These are phyloP conservation scores for Pyrenula massariospora DNA, from an alignment of 495 filamentous ascomycete genomes.

Conservation along the genomic window DNA sequence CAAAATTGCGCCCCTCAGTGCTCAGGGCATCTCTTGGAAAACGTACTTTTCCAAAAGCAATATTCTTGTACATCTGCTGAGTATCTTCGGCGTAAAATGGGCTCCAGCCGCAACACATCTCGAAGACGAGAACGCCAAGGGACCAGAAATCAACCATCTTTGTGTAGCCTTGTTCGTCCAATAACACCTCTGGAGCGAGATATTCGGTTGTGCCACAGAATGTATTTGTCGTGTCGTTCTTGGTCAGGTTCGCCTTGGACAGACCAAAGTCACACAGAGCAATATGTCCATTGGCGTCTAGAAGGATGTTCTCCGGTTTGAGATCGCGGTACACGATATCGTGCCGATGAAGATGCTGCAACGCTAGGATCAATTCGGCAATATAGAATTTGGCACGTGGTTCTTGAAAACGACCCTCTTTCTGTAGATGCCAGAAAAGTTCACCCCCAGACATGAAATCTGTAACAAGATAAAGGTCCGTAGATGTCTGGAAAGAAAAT, in stretches of 20 bases:
- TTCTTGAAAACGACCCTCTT: slow-evolving; percentile 92
- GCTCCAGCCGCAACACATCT: slow-evolving; percentile 99
- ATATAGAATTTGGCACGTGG: slow-evolving; percentile 97
- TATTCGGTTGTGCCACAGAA: slow-evolving; percentile 99
- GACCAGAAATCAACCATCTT: slow-evolving; percentile 99
- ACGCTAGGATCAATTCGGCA: slow-evolving; percentile 88
- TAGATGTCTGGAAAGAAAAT: slow-evolving; percentile 96
- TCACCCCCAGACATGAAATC: slow-evolving; percentile 99
- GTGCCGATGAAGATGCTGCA: slow-evolving; percentile 90
- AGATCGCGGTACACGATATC: slow-evolving; percentile 95
- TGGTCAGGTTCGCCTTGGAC: slow-evolving; percentile 91
- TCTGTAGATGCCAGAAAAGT: slow-evolving; percentile 97
- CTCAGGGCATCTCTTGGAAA: slow-evolving; percentile 92
- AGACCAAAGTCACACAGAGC: slow-evolving; percentile 83
- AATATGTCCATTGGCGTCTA: slow-evolving; percentile 78
- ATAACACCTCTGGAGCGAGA: slow-evolving; percentile 84
- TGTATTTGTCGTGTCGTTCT: slow-evolving; percentile 95
- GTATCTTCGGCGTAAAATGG: slow-evolving; percentile 98
- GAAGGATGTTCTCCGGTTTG: slow-evolving; percentile 75
- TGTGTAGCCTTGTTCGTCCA: slow-evolving; percentile 96
- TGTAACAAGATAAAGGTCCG: slow-evolving; percentile 95
- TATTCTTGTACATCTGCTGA: slow-evolving; percentile 99
- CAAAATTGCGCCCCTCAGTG: slow-evolving; percentile 89
- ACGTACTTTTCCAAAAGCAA: slow-evolving; percentile 94
- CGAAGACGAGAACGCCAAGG: slow-evolving; percentile 90